Evolutionary conservation across 2,329 filamentous ascomycete genomes (phyloP), one percentile per base, ranked within the genome.

Genomic region (Sclerotinia trifoliorum): DNA sequence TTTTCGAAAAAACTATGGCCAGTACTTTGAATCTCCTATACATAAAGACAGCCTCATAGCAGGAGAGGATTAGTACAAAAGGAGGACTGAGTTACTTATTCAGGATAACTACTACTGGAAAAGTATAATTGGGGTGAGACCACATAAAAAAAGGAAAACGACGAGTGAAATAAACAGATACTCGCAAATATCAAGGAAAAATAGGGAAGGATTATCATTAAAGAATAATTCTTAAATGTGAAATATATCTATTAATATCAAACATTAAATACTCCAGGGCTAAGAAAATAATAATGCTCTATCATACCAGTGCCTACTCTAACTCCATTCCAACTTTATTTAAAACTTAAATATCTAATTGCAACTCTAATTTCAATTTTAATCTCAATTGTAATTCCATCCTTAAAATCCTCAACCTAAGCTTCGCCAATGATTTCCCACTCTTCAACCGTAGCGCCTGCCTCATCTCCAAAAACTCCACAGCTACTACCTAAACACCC

Each of bases 371-470:
- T 54, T 19, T 6, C 13, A 24, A 56, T 15, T 42, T 2, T 13
- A 42, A 42, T 11, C 15, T 11, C 39, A 39, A 39, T 13, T 39
- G 39, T 13, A 7, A 39, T 8, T 35, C 35, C 1, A 35, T 39
- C 39, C 13, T 8, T 2, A 3, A n/a, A 24, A 29, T 0, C 29
- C 3, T 15, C 8, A n/a, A 39, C 11, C 4, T 61, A 66, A 21
- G 35, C 13, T 8, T 26, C 32, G 6, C 55, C 70, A 21, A 80
- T 72, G 48, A 81, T 65, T 70, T 76, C 80, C 77, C 80, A 84
- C 76, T 85, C 83, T n/a, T 81, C 83, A 1, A 85, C 83, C 51
- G 80, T 84, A 10, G 81, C 81, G 0, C 83, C 83, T 0, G 71
- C 74, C 10, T 75, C 74, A 70, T 79, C 72, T 19, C 55, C 65